These are phyloP conservation scores for Candida railenensis DNA, from an alignment of 805 yeast species.

Conservation along the genomic window DNA sequence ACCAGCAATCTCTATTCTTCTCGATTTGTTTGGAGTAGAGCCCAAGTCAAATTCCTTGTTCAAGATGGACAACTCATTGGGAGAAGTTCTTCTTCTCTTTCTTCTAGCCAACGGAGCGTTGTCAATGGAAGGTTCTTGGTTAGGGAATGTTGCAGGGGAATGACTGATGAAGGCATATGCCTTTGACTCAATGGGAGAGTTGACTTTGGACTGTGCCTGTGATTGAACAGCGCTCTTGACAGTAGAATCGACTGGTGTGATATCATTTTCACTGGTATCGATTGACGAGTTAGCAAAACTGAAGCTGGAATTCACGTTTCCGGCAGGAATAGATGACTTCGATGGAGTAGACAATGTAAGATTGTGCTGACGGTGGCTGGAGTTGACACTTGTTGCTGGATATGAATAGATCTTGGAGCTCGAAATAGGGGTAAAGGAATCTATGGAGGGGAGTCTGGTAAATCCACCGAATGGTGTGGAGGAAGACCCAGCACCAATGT, in stretches of 20 bases:
- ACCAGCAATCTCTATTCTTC: conserved; percentile 75
- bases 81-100: conserved; percentile 92
- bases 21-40: conserved; percentile 74
- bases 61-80: conserved; percentile 76
- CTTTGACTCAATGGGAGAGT: conserved; percentile 20
- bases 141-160: conserved; percentile 84
- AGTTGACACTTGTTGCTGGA: conserved; percentile 5
- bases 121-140: conserved; percentile 80
- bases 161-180: conserved; percentile 89
- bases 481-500: conserved; percentile 3
- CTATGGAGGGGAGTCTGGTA: conserved; percentile 28
- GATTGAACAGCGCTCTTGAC: not conserved
- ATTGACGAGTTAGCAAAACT: conserved; percentile 6
- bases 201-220: conserved; percentile 8
- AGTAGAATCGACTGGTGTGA: conserved; percentile 4
- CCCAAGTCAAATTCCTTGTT: conserved; percentile 77
- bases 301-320: conserved; percentile 4
- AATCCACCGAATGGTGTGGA: conserved; percentile 1
- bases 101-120: conserved; percentile 92
- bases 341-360: conserved; percentile 8
- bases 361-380: conserved; percentile 6
- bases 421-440: conserved; percentile 19
- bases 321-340: not conserved
- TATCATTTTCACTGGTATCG: conserved; percentile 11
- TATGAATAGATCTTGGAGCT: conserved; percentile 5